Base-by-base conservation (phyloP, 2,329 filamentous ascomycete species). In the Leptographium wingfieldii region DNA sequence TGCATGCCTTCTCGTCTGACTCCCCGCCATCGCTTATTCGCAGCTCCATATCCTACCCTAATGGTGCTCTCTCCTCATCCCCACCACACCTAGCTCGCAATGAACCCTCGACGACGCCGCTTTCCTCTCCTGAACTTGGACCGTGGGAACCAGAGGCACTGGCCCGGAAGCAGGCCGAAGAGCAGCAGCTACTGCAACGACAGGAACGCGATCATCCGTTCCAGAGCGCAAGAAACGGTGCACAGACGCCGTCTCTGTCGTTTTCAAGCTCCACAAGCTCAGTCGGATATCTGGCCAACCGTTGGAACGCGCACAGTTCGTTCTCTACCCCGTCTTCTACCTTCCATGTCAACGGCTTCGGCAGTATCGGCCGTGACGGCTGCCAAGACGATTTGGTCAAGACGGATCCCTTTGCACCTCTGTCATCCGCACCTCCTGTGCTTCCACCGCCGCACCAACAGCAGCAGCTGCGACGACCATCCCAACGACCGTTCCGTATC, bases 401-500 rank as follows among this genome's bases (percentile, higher is more conserved):
- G 78, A 67, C 73, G 48, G 75, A 77, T 48, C 71, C 73, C 76
- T 77, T 62, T 69, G 71, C 62, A 68, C 72, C 16, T 70, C 73
- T 38, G 74, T 76, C 71, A n/a, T 74, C 76, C 1, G 62, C 69
- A 14, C 1, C 56, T 16, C 59, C 58, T 7, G 53, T 61, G 49
- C 58, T 71, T 55, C 68, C 74, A 16, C 68, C 74, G 58, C 68
- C 70, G 31, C 57, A 52, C 3, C 58, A 22, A n/a, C 62, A 59
- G n/a, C 54, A 56, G 4, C 48, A 25, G 35, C 53, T 11, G 4
- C 56, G 73, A 71, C 57, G 72, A 73, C 53, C 72, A 22, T 22
- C 51, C 19, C 48, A 73, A 55, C 61, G 62, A 7, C 64, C 82
- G 33, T 80, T 95, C 60, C 85, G 90, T 56, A 78, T 96, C 33